Conservation (phyloP, 208 protist species). For the Leishmania martiniquensis region DNA sequence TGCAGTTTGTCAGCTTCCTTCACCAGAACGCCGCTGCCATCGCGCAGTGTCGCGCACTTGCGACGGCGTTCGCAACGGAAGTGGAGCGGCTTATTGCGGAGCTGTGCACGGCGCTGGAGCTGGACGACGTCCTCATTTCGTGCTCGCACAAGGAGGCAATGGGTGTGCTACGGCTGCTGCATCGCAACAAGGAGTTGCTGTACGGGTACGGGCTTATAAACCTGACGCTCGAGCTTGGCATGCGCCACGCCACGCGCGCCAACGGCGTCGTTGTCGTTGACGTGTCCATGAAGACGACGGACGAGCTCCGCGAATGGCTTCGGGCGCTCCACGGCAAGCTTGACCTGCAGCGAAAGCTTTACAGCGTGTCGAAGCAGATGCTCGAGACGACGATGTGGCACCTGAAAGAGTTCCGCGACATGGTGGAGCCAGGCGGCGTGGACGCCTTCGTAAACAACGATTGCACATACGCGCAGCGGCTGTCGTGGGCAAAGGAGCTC, state of each 20-base stretch:
- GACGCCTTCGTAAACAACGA: conserved; percentile 88
- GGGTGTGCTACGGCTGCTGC: conserved; percentile 64
- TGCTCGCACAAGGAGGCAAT: conserved; percentile 82
- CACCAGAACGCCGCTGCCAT: conserved; percentile 74
- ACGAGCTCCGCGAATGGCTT: conserved; percentile 74
- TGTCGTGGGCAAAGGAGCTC: conserved; percentile 90
- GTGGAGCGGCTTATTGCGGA: conserved; percentile 85
- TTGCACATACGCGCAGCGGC: conserved; percentile 89
- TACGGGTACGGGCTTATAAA: conserved; percentile 67
- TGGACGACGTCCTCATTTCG: conserved; percentile 92
- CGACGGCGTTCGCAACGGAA: conserved; percentile 57
- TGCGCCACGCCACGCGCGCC: conserved; percentile 73
- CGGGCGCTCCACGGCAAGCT: conserved; percentile 73
- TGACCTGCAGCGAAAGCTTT: conserved; percentile 80
- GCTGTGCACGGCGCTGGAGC: conserved; percentile 65
- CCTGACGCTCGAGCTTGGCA: conserved; percentile 85
- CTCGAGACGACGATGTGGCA: conserved; percentile 92
- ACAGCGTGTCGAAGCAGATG: conserved; percentile 85
- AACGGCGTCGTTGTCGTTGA: conserved; percentile 91
- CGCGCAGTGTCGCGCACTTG: conserved; percentile 43
- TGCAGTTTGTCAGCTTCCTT: conserved; percentile 87
- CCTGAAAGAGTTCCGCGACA: conserved; percentile 82
- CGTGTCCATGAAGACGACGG: conserved; percentile 38
- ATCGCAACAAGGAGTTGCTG: conserved; percentile 81
- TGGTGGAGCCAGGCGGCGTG: conserved; percentile 79